phyloP scores from a whole-genome alignment of 768 basidiomycete species.

The Pholiota microspora region DNA sequence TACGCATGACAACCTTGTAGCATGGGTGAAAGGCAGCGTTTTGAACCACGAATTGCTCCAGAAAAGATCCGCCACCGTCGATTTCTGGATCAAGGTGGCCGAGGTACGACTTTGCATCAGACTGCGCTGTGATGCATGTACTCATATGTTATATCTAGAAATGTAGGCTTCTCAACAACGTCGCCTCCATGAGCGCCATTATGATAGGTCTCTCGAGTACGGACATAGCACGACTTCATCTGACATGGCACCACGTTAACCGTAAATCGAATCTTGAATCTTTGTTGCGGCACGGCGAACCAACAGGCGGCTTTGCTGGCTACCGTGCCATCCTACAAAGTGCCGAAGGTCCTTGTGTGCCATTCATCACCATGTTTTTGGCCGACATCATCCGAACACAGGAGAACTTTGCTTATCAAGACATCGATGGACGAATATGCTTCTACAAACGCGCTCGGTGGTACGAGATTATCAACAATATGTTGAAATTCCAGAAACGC shows the following conservation, averaged over 20 bases:
- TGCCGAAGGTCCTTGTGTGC: conserved; percentile 61
- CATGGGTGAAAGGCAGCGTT: conserved; percentile 68
- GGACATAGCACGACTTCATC: conserved; percentile 51
- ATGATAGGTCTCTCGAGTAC: conserved; percentile 60
- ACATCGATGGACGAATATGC: conserved; percentile 38
- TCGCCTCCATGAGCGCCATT: conserved; percentile 66
- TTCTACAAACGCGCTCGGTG: conserved; percentile 57
- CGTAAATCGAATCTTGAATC: conserved; percentile 49
- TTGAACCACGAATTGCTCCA: conserved; percentile 48
- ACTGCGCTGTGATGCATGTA: background rate
- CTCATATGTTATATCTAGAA: conserved; percentile 39
- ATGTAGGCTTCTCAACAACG: conserved; percentile 63
- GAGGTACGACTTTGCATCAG: conserved; percentile 47
- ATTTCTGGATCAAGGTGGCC: conserved; percentile 77
- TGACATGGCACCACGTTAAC: conserved; percentile 67
- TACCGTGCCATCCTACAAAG: conserved; percentile 50
- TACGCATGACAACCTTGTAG: conserved; percentile 58
- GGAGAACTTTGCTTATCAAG: conserved; percentile 45
- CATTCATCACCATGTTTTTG: conserved; percentile 63
- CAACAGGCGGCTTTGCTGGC: conserved; percentile 52
- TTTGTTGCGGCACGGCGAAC: conserved; percentile 56
- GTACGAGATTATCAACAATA: conserved; percentile 50
- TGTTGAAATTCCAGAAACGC: conserved; percentile 57
- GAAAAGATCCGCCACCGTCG: conserved; percentile 56
- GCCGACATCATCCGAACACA: conserved; percentile 56